A percentile compares a stretch with the other conserved stretches of the same genome.
Conservation (phyloP, 164 flowering plant species). For the Hamamelis virginiana region DNA sequence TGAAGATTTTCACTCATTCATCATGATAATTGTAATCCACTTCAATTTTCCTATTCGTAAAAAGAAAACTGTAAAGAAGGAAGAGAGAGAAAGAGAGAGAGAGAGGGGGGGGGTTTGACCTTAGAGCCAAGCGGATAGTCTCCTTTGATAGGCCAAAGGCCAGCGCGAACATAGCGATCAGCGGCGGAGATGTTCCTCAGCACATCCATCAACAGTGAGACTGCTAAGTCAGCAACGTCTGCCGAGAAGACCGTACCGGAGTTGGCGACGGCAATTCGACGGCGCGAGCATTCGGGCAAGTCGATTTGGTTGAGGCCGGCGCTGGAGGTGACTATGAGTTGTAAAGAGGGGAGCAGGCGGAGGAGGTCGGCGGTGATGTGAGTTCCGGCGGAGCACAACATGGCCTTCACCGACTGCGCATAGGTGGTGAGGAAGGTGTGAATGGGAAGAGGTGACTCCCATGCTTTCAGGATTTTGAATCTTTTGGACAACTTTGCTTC, state of each 20-base stretch:
- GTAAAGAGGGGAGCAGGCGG: conserved; percentile 39
- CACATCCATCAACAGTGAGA: conserved; percentile 56
- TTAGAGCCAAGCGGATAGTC: conserved; percentile 40
- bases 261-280: conserved; percentile 45
- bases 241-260: conserved; percentile 40
- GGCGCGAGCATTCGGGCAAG: conserved; percentile 52
- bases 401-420: conserved; percentile 25
- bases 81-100: background rate
- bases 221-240: conserved; percentile 65
- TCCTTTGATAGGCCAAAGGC: conserved; percentile 37
- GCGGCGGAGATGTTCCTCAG: conserved; percentile 46
- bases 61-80: background rate
- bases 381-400: conserved; percentile 14
- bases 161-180: conserved; percentile 42
- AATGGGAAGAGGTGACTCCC: conserved; percentile 32
- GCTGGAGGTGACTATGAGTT: conserved; percentile 45
- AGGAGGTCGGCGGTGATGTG: conserved; percentile 23
- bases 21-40: too few species aligned
- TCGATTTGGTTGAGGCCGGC: conserved; percentile 68
- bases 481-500: conserved; percentile 7
- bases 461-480: conserved; percentile 27
- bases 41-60: background rate
- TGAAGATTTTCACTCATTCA: too few species aligned
- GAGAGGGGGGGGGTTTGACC: too few species aligned
- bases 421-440: conserved; percentile 23